Percentiles rank a stretch among this genome's conserved stretches.
Conservation (phyloP, 768 basidiomycete species). For the Cyathus striatus region DNA sequence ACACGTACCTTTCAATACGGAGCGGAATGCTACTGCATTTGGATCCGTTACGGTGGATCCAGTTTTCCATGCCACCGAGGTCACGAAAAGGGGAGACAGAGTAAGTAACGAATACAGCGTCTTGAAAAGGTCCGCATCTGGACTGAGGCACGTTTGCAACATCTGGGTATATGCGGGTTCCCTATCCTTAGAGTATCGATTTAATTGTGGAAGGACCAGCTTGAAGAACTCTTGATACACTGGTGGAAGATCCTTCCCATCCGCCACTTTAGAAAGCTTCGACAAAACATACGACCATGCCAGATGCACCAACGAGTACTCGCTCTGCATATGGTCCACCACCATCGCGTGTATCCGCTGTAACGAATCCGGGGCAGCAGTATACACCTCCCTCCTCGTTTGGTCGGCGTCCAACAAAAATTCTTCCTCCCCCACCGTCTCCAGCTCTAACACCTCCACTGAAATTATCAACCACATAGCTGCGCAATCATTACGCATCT, state of each 20-base stretch:
- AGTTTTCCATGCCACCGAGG: conserved; percentile 61
- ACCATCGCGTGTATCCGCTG: conserved; percentile 66
- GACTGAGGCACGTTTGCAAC: conserved; percentile 49
- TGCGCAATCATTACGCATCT: conserved; percentile 61
- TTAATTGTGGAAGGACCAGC: conserved; percentile 35
- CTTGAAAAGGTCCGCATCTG: conserved; percentile 55
- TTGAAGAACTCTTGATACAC: conserved; percentile 54
- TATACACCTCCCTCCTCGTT: conserved; percentile 45
- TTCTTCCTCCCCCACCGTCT: conserved; percentile 52
- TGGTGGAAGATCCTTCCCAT: conserved; percentile 46
- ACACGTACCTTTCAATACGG: conserved; percentile 76
- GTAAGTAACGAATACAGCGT: conserved; percentile 57
- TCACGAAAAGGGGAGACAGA: conserved; percentile 71
- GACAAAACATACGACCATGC: conserved; percentile 85
- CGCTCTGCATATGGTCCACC: conserved; percentile 50
- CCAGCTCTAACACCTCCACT: conserved; percentile 77
- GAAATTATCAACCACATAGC: conserved; percentile 77
- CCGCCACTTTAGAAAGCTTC: conserved; percentile 43
- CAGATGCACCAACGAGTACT: conserved; percentile 67
- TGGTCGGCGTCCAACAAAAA: conserved; percentile 49
- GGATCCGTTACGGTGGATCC: conserved; percentile 69
- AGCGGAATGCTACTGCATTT: conserved; percentile 75
- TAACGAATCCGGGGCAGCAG: conserved; percentile 57
- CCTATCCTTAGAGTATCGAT: conserved; percentile 49
- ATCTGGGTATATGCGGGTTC: conserved; percentile 56